Evolutionary conservation across 2,329 filamentous ascomycete species (phyloP).

Genomic region (Fusarium sp.): DNA sequence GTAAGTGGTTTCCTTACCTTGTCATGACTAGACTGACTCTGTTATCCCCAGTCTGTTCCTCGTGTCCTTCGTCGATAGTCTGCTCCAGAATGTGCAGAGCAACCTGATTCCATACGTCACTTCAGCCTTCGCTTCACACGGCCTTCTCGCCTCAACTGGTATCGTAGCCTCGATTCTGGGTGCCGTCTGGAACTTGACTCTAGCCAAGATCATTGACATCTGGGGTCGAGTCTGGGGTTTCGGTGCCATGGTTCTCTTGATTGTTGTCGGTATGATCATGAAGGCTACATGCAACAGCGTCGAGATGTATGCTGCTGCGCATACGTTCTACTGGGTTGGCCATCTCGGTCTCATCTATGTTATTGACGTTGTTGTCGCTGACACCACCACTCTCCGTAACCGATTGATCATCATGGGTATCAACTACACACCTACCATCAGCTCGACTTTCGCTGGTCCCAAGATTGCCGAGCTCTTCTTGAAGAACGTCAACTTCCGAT

Average conservation of each 20-base stretch:
- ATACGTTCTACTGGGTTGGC: conserved; percentile 72
- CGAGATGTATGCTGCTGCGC: conserved; percentile 66
- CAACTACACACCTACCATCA: conserved; percentile 55
- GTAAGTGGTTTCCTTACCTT: conserved; percentile 28
- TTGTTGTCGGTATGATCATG: conserved; percentile 65
- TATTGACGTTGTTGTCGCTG: conserved; percentile 54
- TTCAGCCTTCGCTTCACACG: conserved; percentile 61
- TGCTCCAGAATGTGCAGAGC: conserved; percentile 41
- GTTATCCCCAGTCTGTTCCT: conserved; percentile 50
- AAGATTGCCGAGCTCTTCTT: conserved; percentile 52
- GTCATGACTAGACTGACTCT: background rate
- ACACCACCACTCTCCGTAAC: conserved; percentile 55
- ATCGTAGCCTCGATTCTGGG: conserved; percentile 54
- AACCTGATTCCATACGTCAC: conserved; percentile 58
- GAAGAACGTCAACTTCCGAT: conserved; percentile 50
- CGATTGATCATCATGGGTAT: conserved; percentile 54
- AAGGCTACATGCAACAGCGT: conserved; percentile 68
- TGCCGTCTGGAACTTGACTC: background rate
- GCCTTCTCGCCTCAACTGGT: conserved; percentile 60
- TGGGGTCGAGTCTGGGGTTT: conserved; percentile 16
- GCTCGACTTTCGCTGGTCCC: conserved; percentile 57
- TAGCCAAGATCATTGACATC: conserved; percentile 18
- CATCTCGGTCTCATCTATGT: conserved; percentile 52
- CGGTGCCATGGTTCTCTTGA: conserved; percentile 43
- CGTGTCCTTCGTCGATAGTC: conserved; percentile 60